phyloP scores from a whole-genome alignment of 1,284 basidiomycete species.

The Trichosporon sp. region DNA sequence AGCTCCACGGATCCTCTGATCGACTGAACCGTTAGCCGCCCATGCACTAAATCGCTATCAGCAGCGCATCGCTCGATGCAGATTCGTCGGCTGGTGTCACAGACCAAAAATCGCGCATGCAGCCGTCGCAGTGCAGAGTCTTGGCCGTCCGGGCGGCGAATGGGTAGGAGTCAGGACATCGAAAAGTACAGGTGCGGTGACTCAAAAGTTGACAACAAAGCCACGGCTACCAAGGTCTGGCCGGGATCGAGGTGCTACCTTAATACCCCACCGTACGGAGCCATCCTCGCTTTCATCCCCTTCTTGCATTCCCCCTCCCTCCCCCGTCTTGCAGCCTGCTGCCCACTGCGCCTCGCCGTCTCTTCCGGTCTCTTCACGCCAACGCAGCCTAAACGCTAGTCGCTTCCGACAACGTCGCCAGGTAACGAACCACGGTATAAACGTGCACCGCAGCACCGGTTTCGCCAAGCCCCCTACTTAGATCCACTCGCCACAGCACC shows the following conservation, averaged over 20 bases:
- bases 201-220: neutral
- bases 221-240: neutral
- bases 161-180: neutral
- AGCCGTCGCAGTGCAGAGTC: neutral
- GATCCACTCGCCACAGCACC: neutral
- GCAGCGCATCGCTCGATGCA: neutral
- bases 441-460: neutral
- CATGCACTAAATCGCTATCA: neutral
- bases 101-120: neutral
- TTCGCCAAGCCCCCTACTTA: neutral
- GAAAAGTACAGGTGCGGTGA: neutral
- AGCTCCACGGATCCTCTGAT: neutral
- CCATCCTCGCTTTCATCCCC: neutral
- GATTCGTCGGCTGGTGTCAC: neutral
- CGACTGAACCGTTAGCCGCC: neutral
- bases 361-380: neutral
- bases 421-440: neutral
- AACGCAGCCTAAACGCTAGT: neutral
- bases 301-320: neutral
- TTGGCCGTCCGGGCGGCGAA: neutral
- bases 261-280: neutral
- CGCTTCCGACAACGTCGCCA: neutral
- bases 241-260: neutral
- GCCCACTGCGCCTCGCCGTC: neutral
- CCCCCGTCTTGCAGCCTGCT: too few species aligned